These are phyloP conservation scores for Penicillium sp. DNA, from an alignment of 2,329 filamentous ascomycete genomes.

Conservation along the genomic window DNA sequence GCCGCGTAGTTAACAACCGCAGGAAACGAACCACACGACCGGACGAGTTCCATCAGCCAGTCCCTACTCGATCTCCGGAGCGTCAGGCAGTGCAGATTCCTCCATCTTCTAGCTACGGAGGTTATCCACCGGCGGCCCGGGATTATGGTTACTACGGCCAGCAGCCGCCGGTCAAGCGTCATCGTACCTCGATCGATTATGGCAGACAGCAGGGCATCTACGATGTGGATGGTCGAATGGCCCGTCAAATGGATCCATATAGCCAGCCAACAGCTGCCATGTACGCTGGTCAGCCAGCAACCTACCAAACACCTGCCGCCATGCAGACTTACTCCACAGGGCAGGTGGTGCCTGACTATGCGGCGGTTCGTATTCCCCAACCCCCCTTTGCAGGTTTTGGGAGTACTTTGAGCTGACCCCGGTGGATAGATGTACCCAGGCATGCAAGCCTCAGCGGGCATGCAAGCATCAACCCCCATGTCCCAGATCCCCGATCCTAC, in stretches of 20 bases:
- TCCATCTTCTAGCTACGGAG: conserved; percentile 29
- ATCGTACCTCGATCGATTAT: conserved; percentile 43
- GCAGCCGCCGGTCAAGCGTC: conserved; percentile 37
- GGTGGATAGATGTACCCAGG: conserved; percentile 36
- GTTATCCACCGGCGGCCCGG: conserved; percentile 34
- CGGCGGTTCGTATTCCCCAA: conserved; percentile 32
- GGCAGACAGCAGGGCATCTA: conserved; percentile 38
- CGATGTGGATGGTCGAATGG: conserved; percentile 39
- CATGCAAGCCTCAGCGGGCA: conserved; percentile 22
- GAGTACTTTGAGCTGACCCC: neutral
- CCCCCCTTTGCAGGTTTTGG: neutral
- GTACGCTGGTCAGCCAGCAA: conserved; percentile 32
- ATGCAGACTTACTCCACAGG: conserved; percentile 38
- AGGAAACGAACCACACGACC: conserved; percentile 43
- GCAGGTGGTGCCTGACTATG: conserved; percentile 40
- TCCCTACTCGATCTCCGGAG: conserved; percentile 41
- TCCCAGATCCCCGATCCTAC: conserved; percentile 38
- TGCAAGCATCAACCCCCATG: conserved; percentile 34
- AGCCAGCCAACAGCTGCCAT: conserved; percentile 33
- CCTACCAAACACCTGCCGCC: conserved; percentile 37
- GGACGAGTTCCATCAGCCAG: conserved; percentile 39
- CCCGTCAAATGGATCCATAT: conserved; percentile 40
- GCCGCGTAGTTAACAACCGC: conserved; percentile 16
- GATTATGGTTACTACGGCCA: conserved; percentile 40
- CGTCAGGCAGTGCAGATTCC: conserved; percentile 39